Conservation (phyloP, 2,329 filamentous ascomycete species). For the Xylariales sp. region DNA sequence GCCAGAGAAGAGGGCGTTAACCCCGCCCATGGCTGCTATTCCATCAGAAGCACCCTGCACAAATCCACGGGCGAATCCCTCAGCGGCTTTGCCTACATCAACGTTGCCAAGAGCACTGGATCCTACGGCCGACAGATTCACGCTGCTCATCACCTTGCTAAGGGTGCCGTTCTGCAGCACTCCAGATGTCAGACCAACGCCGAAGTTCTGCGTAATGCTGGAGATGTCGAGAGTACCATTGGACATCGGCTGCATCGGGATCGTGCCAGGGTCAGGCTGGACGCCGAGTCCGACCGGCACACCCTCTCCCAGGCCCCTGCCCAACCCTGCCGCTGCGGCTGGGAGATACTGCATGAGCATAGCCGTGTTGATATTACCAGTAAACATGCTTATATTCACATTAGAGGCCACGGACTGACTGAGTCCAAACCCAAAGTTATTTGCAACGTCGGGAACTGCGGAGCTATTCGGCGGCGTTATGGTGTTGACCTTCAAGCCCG, state of each 20-base stretch:
- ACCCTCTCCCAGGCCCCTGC: conserved; percentile 21
- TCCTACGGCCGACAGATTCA: not conserved
- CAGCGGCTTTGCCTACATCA: conserved; percentile 23
- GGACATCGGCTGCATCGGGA: conserved; percentile 14
- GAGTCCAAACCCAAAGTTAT: conserved; percentile 16
- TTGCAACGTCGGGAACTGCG: conserved; percentile 12
- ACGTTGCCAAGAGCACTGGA: conserved; percentile 14
- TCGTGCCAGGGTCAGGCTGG: conserved; percentile 15
- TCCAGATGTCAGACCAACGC: conserved; percentile 21
- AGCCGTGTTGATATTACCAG: conserved; percentile 1
- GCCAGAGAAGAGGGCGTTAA: conserved; percentile 25
- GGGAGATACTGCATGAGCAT: conserved; percentile 15
- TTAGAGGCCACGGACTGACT: conserved; percentile 14
- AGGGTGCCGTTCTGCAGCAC: conserved; percentile 27
- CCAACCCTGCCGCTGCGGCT: conserved; percentile 20
- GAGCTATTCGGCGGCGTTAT: conserved; percentile 7
- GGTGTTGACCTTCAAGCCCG: conserved; percentile 12
- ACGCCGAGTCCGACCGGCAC: conserved; percentile 21
- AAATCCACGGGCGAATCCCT: conserved; percentile 29
- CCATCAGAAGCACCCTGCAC: conserved; percentile 28
- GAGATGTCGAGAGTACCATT: conserved; percentile 14
- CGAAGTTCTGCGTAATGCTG: conserved; percentile 19
- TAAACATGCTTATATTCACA: conserved; percentile 12
- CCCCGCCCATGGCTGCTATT: conserved; percentile 25
- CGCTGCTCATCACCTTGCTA: conserved; percentile 15